A percentile compares a stretch with the other conserved stretches of the same genome.
Evolutionary conservation across 2,329 filamentous ascomycete species (phyloP).

Genomic region (Aspergillus amoenus): DNA sequence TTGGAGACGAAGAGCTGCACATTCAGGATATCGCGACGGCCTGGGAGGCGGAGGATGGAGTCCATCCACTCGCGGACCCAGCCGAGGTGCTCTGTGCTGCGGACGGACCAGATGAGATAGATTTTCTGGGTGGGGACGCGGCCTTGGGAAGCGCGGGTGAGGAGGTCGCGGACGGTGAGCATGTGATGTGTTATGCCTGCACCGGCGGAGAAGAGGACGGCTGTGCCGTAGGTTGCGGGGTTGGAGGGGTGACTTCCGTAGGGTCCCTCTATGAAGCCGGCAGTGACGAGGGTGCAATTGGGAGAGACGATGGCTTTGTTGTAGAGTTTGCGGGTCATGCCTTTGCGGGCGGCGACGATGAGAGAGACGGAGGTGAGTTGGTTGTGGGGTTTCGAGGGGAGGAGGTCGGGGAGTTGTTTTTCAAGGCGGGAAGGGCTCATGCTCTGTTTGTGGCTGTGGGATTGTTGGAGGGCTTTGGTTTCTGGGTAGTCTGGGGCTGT

Average conservation of each 20-base stretch:
- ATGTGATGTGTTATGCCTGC: conserved; percentile 68
- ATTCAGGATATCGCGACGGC: conserved; percentile 57
- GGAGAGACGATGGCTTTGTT: conserved; percentile 53
- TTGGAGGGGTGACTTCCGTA: conserved; percentile 60
- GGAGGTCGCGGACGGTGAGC: conserved; percentile 59
- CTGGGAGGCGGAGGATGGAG: conserved; percentile 59
- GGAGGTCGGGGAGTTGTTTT: conserved; percentile 30
- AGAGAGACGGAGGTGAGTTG: conserved; percentile 51
- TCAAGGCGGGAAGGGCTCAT: conserved; percentile 30
- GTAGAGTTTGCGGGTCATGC: conserved; percentile 62
- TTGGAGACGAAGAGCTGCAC: conserved; percentile 65
- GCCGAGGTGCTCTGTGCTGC: conserved; percentile 58
- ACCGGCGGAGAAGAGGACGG: conserved; percentile 65
- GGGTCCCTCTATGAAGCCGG: conserved; percentile 62
- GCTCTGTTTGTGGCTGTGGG: not conserved
- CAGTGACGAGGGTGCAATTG: conserved; percentile 51
- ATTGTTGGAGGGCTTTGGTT: not conserved
- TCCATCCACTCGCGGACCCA: conserved; percentile 69
- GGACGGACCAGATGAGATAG: conserved; percentile 63
- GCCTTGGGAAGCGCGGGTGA: conserved; percentile 52
- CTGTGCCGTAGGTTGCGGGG: conserved; percentile 62
- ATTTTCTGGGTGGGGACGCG: conserved; percentile 60
- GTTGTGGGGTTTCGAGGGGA: conserved; percentile 15
- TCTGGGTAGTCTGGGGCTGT: conserved; percentile 23
- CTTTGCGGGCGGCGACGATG: conserved; percentile 60